Evolutionary conservation across 202 grass and related monocot genomes (phyloP), one percentile per base, ranked within the genome.

Genomic region (Saccharum hybrid): DNA sequence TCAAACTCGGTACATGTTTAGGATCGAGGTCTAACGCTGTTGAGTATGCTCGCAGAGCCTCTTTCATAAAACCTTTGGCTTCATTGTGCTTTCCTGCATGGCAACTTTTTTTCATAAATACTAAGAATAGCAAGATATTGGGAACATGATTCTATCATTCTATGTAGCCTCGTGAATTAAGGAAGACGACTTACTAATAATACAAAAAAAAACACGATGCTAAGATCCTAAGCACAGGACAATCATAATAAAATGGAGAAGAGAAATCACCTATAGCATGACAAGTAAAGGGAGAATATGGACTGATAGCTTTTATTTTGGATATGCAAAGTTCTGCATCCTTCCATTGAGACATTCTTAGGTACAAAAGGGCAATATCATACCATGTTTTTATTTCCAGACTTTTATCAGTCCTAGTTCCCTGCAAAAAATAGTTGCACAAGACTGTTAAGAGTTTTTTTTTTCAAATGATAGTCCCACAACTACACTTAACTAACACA

Each of bases 371-470:
- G n/a, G 76, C 89, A 56, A 98, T 86, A 85, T 93, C 87, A 78
- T 93, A 83, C 95, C 95, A 98, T 51, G 81, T 90, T 61, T 91
- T 88, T 82, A 93, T 83, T 87, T 95, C 96, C 78, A 88, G 48
- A 81, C 28, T 90, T 82, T 72, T 91, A 81, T 98, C 83, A 77
- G 76, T 71, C 72, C 85, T 87, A 45, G 49, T 59, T 60, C 92
- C 89, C 96, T 98, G 71, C 15, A 68, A 82, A 85, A 54, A 54
- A 30, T n/a, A 42, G 46, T 63, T 16, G 39, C 15, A 67, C 8
- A 22, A 81, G 11, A 52, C 39, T 65, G 54, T 61, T 51, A 51
- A 83, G 65, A 64, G 15, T 6, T 37, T 37, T 37, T 37, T 37
- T 37, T 37, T 71, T 22, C 34, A 71, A 84, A 77, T 39, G 16